Evolutionary conservation across 345 rosid genomes (phyloP).

Genomic region (Citrus reticulata): DNA sequence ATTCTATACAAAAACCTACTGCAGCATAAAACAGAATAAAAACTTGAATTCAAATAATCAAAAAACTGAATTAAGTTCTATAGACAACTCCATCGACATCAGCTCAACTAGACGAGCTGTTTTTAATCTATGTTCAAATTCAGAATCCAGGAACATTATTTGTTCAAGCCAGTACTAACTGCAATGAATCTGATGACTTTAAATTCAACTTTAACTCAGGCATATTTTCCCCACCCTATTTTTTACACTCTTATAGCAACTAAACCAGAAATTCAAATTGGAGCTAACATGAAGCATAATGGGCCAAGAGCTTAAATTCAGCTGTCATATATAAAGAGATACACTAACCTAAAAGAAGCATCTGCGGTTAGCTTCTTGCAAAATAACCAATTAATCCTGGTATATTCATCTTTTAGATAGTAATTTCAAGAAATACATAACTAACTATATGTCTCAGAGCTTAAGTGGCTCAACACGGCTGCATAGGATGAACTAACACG

Average conservation of each 20-base stretch:
- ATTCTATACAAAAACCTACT: not conserved
- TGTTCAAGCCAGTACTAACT: not conserved
- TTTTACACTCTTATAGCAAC: not conserved
- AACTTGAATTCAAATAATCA: not conserved
- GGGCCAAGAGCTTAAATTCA: not conserved
- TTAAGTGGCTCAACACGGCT: not conserved
- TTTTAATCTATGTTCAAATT: not conserved
- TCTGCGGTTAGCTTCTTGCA: not conserved
- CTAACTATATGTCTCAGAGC: not conserved
- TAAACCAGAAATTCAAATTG: not conserved
- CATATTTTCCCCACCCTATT: too few relatives aligned
- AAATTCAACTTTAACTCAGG: not conserved
- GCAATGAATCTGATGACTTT: not conserved
- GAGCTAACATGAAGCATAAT: not conserved
- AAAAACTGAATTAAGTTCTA: not conserved
- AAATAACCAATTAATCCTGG: not conserved
- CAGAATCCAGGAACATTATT: not conserved
- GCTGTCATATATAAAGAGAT: not conserved
- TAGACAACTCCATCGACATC: not conserved
- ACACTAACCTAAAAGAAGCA: not conserved
- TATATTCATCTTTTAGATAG: not conserved
- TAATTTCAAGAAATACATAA: not conserved
- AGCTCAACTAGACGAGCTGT: not conserved
- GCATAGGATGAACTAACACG: not conserved
- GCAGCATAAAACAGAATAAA: not conserved